Percentiles rank a stretch among this genome's conserved stretches.
Conservation (phyloP, 768 basidiomycete genomes). For the Rhodotorula taiwanensis region DNA sequence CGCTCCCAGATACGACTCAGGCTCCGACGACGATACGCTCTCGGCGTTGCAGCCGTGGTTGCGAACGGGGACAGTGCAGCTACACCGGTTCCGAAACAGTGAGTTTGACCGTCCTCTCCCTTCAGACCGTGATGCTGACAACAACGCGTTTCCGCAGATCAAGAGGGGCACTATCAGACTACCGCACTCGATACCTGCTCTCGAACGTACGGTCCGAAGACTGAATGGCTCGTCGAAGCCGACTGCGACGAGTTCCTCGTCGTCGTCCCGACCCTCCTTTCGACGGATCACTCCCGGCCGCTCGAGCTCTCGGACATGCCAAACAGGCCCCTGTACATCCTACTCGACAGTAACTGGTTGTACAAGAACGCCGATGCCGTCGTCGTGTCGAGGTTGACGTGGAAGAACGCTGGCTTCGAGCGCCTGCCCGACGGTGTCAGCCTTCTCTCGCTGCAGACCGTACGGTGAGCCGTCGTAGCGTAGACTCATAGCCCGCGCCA, state of each 20-base stretch:
- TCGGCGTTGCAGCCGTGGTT: conserved; percentile 13
- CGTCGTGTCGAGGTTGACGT: background rate
- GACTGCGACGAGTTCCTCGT: conserved; percentile 28
- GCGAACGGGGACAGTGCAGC: conserved; percentile 6
- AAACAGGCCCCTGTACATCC: background rate
- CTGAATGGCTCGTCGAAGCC: conserved; percentile 21
- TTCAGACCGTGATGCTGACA: background rate
- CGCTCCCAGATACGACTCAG: conserved; percentile 21
- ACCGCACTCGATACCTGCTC: conserved; percentile 10
- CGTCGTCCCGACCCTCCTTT: background rate
- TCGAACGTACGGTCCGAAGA: background rate
- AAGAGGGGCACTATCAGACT: conserved; percentile 1
- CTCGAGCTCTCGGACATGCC: background rate
- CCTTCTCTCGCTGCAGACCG: background rate
- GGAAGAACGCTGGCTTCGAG: conserved; percentile 6
- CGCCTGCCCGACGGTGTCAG: background rate
- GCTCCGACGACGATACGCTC: conserved; percentile 14
- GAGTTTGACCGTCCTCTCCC: background rate
- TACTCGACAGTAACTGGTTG: background rate
- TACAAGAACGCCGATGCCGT: conserved; percentile 3
- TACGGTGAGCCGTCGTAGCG: background rate
- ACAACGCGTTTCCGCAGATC: background rate
- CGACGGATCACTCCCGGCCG: background rate
- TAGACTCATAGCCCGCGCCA: background rate
- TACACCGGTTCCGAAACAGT: conserved; percentile 10